Evolutionary conservation across 805 yeast species (phyloP).

Genomic region (Candida tammaniensis): DNA sequence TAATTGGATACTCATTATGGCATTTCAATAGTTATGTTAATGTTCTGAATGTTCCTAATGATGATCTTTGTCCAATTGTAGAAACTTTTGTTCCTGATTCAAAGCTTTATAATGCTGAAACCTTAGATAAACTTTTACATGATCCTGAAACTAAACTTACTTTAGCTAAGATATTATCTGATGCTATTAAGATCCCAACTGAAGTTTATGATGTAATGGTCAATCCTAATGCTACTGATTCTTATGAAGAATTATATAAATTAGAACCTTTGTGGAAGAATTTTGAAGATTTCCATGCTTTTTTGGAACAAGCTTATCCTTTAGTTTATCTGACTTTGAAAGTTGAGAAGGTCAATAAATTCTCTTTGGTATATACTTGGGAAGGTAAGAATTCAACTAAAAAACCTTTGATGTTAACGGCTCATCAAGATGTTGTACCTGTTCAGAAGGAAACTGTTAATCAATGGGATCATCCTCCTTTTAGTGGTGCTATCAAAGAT

Average conservation of each 20-base stretch:
- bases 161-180: conserved; percentile 20
- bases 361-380: conserved; percentile 36
- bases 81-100: conserved; percentile 25
- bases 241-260: conserved; percentile 22
- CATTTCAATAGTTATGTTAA: too few species aligned
- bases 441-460: conserved; percentile 34
- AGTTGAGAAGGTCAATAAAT: conserved; percentile 30
- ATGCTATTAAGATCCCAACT: conserved; percentile 29
- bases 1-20: too few species aligned
- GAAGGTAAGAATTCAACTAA: conserved; percentile 24
- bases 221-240: conserved; percentile 22
- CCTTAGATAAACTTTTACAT: conserved; percentile 23
- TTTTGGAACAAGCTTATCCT: conserved; percentile 30
- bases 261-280: conserved; percentile 23
- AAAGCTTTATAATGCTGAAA: conserved; percentile 18
- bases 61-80: conserved; percentile 29
- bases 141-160: conserved; percentile 21
- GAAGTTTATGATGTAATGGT: conserved; percentile 29
- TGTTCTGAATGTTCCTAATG: conserved; percentile 1
- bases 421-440: conserved; percentile 42
- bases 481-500: conserved; percentile 31
- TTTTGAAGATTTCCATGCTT: conserved; percentile 24
- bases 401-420: conserved; percentile 36
- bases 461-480: conserved; percentile 38
- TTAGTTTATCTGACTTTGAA: conserved; percentile 28